Evolutionary conservation across 352 stramenopile species (phyloP), one percentile per base, ranked within the genome.

Genomic region (Phytophthora fragariaefolia): DNA sequence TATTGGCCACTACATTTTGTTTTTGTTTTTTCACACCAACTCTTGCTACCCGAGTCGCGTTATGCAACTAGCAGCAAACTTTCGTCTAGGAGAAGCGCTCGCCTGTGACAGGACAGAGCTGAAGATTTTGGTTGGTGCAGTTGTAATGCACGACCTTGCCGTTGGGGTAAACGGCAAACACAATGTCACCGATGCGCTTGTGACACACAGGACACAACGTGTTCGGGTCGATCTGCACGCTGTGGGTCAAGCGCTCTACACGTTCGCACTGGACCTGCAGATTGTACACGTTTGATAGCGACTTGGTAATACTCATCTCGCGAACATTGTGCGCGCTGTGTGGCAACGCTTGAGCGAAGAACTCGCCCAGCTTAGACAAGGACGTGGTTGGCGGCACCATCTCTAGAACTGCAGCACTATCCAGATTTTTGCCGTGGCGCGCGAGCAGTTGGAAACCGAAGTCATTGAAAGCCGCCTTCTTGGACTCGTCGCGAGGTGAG

Each of bases 261-360:
- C 88, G 88, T 34, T 90, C 79, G 66, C 88, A 96, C 68, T 96
- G 88, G 40, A 96, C 86, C 68, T 96, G 88, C 28, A 96, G 76
- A 66, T 96, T 96, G 81, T 95, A 96, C 27, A 96, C 85, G 73
- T 96, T 96, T 45, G 85, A 94, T 58, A 96, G 58, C 51, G 83
- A 92, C 71, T 92, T 88, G 9, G 81, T 78, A 27, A 96, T 90
- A 57, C 79, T 88, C 56, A 82, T 85, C 55, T 96, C 88, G 17
- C 88, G 86, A 23, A 92, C 87, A 20, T 94, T 90, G 69, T 96
- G 88, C 3, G 86, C 85, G 51, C 83, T 93, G 55, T 93, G 73
- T 10, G 88, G 88, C 54, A 96, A 73, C 10, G 80, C 76, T 61
- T 94, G 85, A 18, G 82, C 90, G 51, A 96, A 93, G 55, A 91